These are phyloP conservation scores for Eucalyptus marginata DNA, from an alignment of 345 rosid genomes.

Conservation along the genomic window DNA sequence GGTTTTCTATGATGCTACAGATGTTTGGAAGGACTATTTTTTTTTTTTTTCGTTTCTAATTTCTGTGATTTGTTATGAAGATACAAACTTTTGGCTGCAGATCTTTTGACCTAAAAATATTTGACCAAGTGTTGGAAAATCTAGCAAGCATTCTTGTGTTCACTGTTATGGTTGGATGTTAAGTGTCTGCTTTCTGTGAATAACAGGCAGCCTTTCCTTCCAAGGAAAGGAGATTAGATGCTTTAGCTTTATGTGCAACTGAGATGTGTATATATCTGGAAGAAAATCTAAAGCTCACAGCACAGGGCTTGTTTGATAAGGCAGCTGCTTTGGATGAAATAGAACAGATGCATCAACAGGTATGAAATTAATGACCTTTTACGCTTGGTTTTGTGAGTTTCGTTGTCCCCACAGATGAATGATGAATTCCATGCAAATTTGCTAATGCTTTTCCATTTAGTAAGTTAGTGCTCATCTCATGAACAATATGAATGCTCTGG, in stretches of 20 bases:
- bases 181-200: conserved; percentile 2
- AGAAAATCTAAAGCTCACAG: conserved; percentile 84
- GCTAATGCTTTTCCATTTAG: background rate
- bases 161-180: background rate
- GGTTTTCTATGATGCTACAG: background rate
- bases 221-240: conserved; percentile 87
- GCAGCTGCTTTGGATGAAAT: conserved; percentile 76
- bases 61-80: background rate
- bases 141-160: background rate
- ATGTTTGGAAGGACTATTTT: background rate
- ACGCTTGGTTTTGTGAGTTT: background rate
- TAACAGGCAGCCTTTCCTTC: conserved; percentile 89
- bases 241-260: conserved; percentile 54
- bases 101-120: background rate
- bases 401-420: too few relatives aligned
- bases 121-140: background rate
- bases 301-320: conserved; percentile 72
- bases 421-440: too few relatives aligned
- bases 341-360: conserved; percentile 96
- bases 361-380: conserved; percentile 3
- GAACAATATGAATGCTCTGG: background rate
- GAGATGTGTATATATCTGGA: conserved; percentile 80
- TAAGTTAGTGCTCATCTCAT: background rate
- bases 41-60: background rate
- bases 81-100: background rate